Base-by-base conservation (phyloP, 345 rosid species). In the Euclidium syriacum region DNA sequence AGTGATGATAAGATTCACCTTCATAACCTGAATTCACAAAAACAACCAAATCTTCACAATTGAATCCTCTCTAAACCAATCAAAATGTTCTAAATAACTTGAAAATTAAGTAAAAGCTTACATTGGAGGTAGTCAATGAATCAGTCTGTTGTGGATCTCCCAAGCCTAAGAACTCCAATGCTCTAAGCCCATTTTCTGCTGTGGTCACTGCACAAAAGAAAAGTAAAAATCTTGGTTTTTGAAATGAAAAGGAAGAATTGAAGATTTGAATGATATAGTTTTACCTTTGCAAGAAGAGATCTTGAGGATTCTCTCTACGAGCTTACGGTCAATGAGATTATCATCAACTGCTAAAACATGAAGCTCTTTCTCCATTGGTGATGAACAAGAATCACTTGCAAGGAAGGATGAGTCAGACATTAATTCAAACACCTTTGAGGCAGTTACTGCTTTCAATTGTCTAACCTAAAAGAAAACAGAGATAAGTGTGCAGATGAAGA, bases 261-360 rank as follows among this genome's bases (percentile, higher is more conserved):
- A 17, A 42, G 26, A 16, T 33, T 8, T 35, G 46, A 42, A 38
- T 18, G 16, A 44, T n/a, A 56, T 10, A 14, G 30, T 20, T 56
- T 56, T n/a, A 43, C 98, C 98, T 81, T 72, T 83, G 74, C 94
- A 91, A 62, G 86, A 81, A 24, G 87, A 88, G 66, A 75, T 84
- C 66, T 73, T 78, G 52, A 88, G 84, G 26, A 90, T 62, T 41
- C 57, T 80, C 68, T 90, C 95, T 2, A 87, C 78, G 5, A 90
- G 74, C 60, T 79, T 87, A 9, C 90, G 75, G 42, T 90, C 95
- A 17, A 85, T 43, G 6, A 90, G 77, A 62, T 78, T 90, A 59
- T 90, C 97, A 73, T 90, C 97, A 1, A 90, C 95, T 5, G 95
- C 97, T 66, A 90, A 71, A 70, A 85, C 91, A 78, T 87, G 95